These are phyloP conservation scores for Thermomucor indicae-seudaticae DNA, from an alignment of 371 early-diverging fungal species.

Conservation along the genomic window DNA sequence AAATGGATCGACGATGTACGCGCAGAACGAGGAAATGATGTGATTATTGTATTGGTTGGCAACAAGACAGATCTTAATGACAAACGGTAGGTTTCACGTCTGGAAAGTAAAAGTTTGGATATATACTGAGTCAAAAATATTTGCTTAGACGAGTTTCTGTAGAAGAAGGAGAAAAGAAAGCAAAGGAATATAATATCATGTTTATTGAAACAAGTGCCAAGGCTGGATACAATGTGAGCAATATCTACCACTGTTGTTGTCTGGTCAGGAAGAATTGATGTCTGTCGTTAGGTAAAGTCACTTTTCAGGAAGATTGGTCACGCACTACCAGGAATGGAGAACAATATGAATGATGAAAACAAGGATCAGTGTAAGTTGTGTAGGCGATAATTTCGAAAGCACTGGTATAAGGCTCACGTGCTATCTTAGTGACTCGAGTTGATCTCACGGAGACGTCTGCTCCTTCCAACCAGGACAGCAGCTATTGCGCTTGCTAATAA, in stretches of 20 bases:
- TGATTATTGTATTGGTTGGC: constrained; percentile 94
- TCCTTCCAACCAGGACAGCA: constrained; percentile 25
- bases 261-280: not conserved
- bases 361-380: constrained; percentile 14
- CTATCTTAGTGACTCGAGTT: constrained; percentile 35
- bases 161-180: constrained; percentile 91
- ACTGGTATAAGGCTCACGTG: not conserved
- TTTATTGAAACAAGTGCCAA: constrained; percentile 95
- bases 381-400: not conserved
- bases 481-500: constrained; percentile 40
- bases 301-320: constrained; percentile 92
- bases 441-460: constrained; percentile 33
- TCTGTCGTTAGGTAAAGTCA: constrained; percentile 55
- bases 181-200: constrained; percentile 86
- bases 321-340: constrained; percentile 83
- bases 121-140: not conserved
- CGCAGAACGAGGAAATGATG: constrained; percentile 91
- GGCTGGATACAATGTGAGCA: constrained; percentile 80
- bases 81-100: constrained; percentile 78
- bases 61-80: constrained; percentile 96
- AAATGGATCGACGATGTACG: constrained; percentile 99
- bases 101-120: not conserved
- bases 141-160: constrained; percentile 55
- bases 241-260: not conserved
- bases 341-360: constrained; percentile 35